Conservation (phyloP, 2,329 filamentous ascomycete species). For the Emergomyces pasteurianus region DNA sequence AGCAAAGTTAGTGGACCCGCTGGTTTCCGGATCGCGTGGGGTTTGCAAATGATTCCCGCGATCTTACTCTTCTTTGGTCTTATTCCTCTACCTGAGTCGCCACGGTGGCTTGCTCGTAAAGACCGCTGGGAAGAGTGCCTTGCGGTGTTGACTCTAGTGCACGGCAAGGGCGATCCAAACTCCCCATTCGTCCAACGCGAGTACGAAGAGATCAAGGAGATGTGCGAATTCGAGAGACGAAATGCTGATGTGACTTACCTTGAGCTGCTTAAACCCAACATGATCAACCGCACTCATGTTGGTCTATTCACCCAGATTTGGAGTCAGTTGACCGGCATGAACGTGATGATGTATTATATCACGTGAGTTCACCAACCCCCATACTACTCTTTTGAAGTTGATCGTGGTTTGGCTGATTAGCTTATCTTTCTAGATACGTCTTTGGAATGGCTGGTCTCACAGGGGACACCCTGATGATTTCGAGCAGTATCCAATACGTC, state of each 20-base stretch:
- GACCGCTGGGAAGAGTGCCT: constrained; percentile 46
- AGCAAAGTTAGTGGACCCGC: constrained; percentile 43
- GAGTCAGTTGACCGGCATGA: constrained; percentile 67
- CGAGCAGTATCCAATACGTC: constrained; percentile 60
- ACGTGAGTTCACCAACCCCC: constrained; percentile 21
- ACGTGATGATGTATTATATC: constrained; percentile 64
- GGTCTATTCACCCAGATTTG: constrained; percentile 64
- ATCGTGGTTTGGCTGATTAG: neutral
- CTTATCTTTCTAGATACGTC: constrained; percentile 40
- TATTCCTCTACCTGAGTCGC: constrained; percentile 43
- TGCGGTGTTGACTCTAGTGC: constrained; percentile 43
- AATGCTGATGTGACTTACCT: constrained; percentile 58
- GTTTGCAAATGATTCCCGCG: constrained; percentile 50
- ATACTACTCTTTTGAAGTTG: neutral
- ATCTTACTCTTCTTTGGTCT: constrained; percentile 47
- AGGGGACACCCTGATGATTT: constrained; percentile 47
- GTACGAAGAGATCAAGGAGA: constrained; percentile 59
- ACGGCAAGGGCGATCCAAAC: constrained; percentile 53
- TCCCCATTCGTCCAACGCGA: constrained; percentile 56
- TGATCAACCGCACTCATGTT: constrained; percentile 61
- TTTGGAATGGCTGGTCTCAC: constrained; percentile 60
- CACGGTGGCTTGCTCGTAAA: constrained; percentile 51
- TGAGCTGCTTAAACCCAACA: constrained; percentile 60
- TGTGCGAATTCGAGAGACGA: constrained; percentile 59
- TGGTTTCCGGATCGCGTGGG: constrained; percentile 55